These are phyloP conservation scores for Clathrospora elynae DNA, from an alignment of 2,329 filamentous ascomycete species.

Conservation along the genomic window DNA sequence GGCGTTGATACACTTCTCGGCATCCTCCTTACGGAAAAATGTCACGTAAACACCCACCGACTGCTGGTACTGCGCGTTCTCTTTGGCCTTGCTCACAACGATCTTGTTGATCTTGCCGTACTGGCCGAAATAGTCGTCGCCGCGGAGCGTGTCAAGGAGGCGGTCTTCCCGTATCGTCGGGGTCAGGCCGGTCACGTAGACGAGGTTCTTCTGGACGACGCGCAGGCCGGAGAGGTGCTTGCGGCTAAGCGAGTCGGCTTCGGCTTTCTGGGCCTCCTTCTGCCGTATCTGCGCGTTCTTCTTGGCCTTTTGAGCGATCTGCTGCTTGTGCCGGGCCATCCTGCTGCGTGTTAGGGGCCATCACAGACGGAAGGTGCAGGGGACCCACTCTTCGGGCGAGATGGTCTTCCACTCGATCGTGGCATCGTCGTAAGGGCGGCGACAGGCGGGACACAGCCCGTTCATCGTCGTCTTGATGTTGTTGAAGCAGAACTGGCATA, in stretches of 20 bases:
- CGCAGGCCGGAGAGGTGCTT: slow-evolving; percentile 95
- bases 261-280: slow-evolving; percentile 93
- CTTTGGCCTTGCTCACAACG: slow-evolving; percentile 94
- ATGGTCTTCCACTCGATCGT: slow-evolving; percentile 97
- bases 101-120: slow-evolving; percentile 99
- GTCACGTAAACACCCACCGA: slow-evolving; percentile 99
- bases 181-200: slow-evolving; percentile 94
- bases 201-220: slow-evolving; percentile 97
- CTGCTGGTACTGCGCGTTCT: slow-evolving; percentile 70
- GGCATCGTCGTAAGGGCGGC: slow-evolving; percentile 93
- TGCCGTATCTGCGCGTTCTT: slow-evolving; percentile 89
- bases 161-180: slow-evolving; percentile 92
- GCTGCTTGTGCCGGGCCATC: slow-evolving; percentile 74
- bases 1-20: slow-evolving; percentile 83
- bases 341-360: slow-evolving; percentile 51
- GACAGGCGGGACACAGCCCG: slow-evolving; percentile 94
- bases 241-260: slow-evolving; percentile 92
- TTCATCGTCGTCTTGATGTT: slow-evolving; percentile 99
- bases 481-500: slow-evolving; percentile 99
- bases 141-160: slow-evolving; percentile 85
- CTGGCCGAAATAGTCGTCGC: slow-evolving; percentile 93
- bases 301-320: slow-evolving; percentile 80
- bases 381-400: slow-evolving; percentile 86
- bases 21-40: slow-evolving; percentile 89
- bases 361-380: slow-evolving; percentile 17